Evolutionary conservation across 1,139 yeast species (phyloP), one percentile per base, ranked within the genome.

Genomic region (Hemisphaericaspora lyxosophila): DNA sequence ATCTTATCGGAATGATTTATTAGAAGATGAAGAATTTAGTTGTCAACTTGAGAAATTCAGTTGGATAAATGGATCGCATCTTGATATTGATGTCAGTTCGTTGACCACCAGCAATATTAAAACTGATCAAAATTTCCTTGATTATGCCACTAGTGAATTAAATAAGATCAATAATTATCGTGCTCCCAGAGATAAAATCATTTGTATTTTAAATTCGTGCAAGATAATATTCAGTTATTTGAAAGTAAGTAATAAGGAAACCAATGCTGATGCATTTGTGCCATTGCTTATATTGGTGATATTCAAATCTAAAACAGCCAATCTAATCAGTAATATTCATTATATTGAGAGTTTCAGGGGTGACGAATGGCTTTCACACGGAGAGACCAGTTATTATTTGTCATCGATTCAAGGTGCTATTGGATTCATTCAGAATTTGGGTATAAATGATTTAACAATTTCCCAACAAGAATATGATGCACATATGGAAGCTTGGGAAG

Each of bases 101-200:
- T 50, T 67, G 12, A 44, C 55, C 1, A 44, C 55, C 1, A 45
- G 48, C 9, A 52, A 45, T 12, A 43, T 50, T 7, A 49, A 46
- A 11, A 43, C 47, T 9, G 73, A 82, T 11, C 54, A 66, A 3
- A 73, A 79, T 34, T 88, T 89, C 55, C 70, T 87, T 35, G 75
- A 76, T 26, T 72, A 85, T 42, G 95, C 97, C 0, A 75, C 82
- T 1, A 71, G 60, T 5, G 90, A 94, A 58, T 69, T 94, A 35
- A 69, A 73, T 46, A 89, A 88, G 52, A 80, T 92, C 53, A 85
- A 86, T 57, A 74, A 78, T 39, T 94, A 85, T 58, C 76, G 95
- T 51, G 94, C 97, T 0, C 98, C 98, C 8, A 71, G 98, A 39
- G 98, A 94, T 55, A 94, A 94, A 55, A 82, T 89, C 45, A 88